Evolutionary conservation across 805 yeast genomes (phyloP).

Genomic region (Barnettozyma sp.): DNA sequence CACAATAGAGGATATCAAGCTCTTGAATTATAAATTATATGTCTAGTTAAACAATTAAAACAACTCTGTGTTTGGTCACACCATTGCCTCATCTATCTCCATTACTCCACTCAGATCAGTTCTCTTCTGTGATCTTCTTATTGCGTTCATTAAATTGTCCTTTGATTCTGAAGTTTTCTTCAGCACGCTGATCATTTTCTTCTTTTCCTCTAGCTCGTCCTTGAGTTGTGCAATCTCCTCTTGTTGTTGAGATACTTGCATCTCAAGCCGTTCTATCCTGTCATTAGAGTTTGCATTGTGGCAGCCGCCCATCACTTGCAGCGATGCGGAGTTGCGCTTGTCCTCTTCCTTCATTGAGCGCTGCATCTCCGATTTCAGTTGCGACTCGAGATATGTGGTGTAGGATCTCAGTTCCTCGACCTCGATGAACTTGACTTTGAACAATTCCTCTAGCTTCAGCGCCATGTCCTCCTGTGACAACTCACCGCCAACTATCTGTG

Average conservation of each 20-base stretch:
- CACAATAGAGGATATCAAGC: too few relatives aligned
- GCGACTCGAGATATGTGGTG: conserved; percentile 51
- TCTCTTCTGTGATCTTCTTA: conserved; percentile 6
- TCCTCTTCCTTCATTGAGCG: conserved; percentile 3
- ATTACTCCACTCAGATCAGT: conserved; percentile 41
- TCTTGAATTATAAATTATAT: too few relatives aligned
- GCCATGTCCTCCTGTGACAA: conserved; percentile 28
- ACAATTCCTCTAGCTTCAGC: conserved; percentile 38
- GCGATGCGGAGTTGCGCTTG: conserved; percentile 10
- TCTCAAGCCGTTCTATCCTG: conserved; percentile 16
- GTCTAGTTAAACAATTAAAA: too few relatives aligned
- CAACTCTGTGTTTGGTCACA: too few relatives aligned
- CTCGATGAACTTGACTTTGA: conserved; percentile 42
- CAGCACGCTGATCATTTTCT: conserved; percentile 68
- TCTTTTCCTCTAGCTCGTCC: conserved; percentile 62
- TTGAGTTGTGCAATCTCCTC: conserved; percentile 63
- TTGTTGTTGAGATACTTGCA: conserved; percentile 48
- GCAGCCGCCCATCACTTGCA: too few relatives aligned
- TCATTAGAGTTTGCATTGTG: conserved; percentile 7
- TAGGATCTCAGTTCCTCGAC: conserved; percentile 55
- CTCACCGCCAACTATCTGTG: conserved; percentile 37
- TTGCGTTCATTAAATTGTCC: conserved; percentile 25
- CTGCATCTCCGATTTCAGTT: conserved; percentile 29
- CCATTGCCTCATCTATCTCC: conserved; percentile 31
- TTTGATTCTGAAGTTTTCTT: conserved; percentile 59